Evolutionary conservation across 1,139 yeast genomes (phyloP).

Genomic region (Kazachstania sp.): DNA sequence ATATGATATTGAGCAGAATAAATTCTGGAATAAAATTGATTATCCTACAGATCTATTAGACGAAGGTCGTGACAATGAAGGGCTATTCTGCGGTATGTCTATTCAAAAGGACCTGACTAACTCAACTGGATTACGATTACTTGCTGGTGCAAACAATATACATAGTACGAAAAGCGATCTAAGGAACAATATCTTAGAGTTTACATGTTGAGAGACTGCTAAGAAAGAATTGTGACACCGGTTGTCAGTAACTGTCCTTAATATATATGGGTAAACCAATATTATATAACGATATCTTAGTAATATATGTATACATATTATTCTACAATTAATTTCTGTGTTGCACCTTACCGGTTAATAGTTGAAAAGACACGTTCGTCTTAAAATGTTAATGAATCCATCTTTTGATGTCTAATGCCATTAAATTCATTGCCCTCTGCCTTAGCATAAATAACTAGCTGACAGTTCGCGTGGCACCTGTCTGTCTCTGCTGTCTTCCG

Average conservation of each 20-base stretch:
- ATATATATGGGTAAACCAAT: not conserved
- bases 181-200: slow-evolving; percentile 4
- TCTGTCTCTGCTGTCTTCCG: not conserved
- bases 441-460: not conserved
- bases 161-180: not conserved
- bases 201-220: not conserved
- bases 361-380: too few relatives aligned
- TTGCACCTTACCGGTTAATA: too few relatives aligned
- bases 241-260: not conserved
- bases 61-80: slow-evolving; percentile 1
- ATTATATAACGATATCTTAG: not conserved
- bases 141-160: slow-evolving; percentile 5
- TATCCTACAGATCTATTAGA: slow-evolving; percentile 4
- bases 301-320: too few relatives aligned
- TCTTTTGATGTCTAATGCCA: too few relatives aligned
- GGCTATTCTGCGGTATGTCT: slow-evolving; percentile 18
- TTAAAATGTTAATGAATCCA: too few relatives aligned
- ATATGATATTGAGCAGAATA: slow-evolving; percentile 56
- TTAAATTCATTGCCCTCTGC: not conserved
- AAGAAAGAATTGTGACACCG: not conserved
- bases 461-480: not conserved
- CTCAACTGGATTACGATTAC: slow-evolving; percentile 8
- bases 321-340: too few relatives aligned
- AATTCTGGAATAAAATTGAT: slow-evolving; percentile 27
- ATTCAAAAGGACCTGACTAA: slow-evolving; percentile 13